Evolutionary conservation across 1,284 basidiomycete species (phyloP).

Genomic region (Rhodotorula sp.): DNA sequence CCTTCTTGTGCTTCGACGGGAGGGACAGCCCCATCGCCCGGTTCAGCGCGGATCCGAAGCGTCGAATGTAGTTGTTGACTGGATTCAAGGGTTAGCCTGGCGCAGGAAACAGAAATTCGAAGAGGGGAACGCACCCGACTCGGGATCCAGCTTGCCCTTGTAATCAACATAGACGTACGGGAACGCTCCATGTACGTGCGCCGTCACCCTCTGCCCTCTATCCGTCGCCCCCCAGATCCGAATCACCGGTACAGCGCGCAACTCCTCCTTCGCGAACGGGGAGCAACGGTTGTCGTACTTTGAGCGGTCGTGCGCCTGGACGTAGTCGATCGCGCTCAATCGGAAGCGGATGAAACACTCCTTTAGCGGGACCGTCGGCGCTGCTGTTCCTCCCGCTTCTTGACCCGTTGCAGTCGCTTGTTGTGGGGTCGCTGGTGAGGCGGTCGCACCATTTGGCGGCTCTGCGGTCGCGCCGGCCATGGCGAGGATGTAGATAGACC

Average conservation of each 20-base stretch:
- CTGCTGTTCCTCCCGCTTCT: not conserved
- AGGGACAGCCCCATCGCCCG: conserved; percentile 64
- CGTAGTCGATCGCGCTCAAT: conserved; percentile 25
- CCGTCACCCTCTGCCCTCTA: conserved; percentile 71
- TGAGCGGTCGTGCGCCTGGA: conserved; percentile 10
- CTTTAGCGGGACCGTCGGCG: not conserved
- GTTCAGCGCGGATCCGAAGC: conserved; percentile 69
- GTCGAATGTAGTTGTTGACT: conserved; percentile 69
- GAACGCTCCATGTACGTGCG: conserved; percentile 75
- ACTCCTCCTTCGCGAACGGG: conserved; percentile 10
- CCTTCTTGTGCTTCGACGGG: conserved; percentile 18
- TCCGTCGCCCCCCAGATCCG: conserved; percentile 85
- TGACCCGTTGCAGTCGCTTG: too few relatives aligned
- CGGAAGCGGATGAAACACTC: conserved; percentile 33
- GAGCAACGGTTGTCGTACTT: conserved; percentile 21
- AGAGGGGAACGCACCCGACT: conserved; percentile 53
- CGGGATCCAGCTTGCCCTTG: conserved; percentile 57
- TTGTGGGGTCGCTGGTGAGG: too few relatives aligned
- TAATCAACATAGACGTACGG: conserved; percentile 60
- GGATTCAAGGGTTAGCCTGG: too few relatives aligned
- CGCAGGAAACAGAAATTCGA: too few relatives aligned
- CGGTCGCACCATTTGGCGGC: too few relatives aligned
- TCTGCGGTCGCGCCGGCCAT: too few relatives aligned
- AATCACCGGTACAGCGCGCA: conserved; percentile 66
- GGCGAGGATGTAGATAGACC: too few relatives aligned